A percentile compares a stretch with the other conserved stretches of the same genome.
Evolutionary conservation across 306 rosid genomes (phyloP).

Genomic region (Acmispon strigosus): DNA sequence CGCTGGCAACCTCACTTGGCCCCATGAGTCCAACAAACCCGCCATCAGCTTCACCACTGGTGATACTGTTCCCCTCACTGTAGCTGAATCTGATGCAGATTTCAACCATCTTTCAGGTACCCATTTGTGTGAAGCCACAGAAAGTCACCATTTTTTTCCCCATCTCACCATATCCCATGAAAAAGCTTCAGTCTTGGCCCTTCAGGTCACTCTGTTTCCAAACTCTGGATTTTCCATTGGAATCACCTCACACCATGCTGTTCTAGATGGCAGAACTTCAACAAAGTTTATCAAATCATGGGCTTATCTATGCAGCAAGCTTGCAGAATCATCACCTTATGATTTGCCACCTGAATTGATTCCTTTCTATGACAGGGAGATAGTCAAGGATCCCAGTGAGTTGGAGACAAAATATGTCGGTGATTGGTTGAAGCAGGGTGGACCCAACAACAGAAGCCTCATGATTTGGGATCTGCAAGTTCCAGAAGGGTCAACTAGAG

Average conservation of each 20-base stretch:
- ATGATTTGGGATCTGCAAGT: constrained; percentile 26
- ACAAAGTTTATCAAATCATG: constrained; percentile 46
- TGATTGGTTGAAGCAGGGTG: constrained; percentile 32
- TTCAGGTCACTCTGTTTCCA: constrained; percentile 42
- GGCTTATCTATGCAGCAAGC: constrained; percentile 36
- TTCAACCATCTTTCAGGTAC: constrained; percentile 21
- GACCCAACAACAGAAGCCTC: constrained; percentile 44
- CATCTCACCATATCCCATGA: constrained; percentile 18
- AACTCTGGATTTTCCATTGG: constrained; percentile 39
- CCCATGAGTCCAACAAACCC: constrained; percentile 20
- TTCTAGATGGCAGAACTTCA: constrained; percentile 32
- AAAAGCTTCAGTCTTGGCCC: constrained; percentile 13
- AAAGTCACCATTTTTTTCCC: constrained; percentile 34
- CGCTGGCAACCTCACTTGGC: constrained; percentile 27
- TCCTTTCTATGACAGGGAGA: constrained; percentile 36
- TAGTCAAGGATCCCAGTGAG: constrained; percentile 24
- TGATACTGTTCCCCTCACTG: constrained; percentile 19
- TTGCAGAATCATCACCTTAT: background rate
- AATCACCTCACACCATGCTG: constrained; percentile 36
- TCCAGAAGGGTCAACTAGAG: constrained; percentile 16
- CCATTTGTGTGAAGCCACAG: background rate
- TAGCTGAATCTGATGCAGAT: constrained; percentile 35
- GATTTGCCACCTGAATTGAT: background rate
- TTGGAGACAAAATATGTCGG: background rate
- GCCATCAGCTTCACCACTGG: background rate